Percentiles rank a stretch among this genome's conserved stretches.
Conservation (phyloP, 2,329 filamentous ascomycete species). For the Penicillium polonicum region DNA sequence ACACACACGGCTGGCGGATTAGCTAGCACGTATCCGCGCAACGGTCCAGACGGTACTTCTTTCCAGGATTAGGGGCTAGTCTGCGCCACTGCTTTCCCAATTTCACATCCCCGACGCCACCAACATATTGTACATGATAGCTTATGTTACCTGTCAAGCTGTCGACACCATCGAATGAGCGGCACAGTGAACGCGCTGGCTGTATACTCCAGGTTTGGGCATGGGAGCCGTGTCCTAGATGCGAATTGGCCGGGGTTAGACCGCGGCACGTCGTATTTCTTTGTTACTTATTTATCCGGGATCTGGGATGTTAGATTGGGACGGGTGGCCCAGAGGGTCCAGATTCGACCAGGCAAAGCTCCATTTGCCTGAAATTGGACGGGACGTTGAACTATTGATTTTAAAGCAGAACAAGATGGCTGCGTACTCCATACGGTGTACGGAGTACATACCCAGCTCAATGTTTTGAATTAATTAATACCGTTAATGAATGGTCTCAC, state of each 20-base stretch:
- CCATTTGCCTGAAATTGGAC: slow-evolving; percentile 4
- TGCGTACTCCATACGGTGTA: too few relatives aligned
- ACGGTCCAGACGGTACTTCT: slow-evolving; percentile 17
- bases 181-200: not conserved
- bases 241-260: slow-evolving; percentile 5
- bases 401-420: too few relatives aligned
- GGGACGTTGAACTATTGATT: too few relatives aligned
- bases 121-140: not conserved
- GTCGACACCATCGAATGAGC: not conserved
- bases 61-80: slow-evolving; percentile 8
- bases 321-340: not conserved
- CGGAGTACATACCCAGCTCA: not conserved
- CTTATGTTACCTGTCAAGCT: slow-evolving; percentile 6
- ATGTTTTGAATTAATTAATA: not conserved
- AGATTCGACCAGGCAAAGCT: not conserved
- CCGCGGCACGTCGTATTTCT: slow-evolving; percentile 10
- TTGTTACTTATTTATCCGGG: slow-evolving; percentile 2
- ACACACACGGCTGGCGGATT: slow-evolving; percentile 1
- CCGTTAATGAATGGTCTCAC: not conserved
- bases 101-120: slow-evolving; percentile 17
- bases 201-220: slow-evolving; percentile 8
- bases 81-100: slow-evolving; percentile 9
- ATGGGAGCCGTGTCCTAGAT: not conserved
- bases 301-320: slow-evolving; percentile 10
- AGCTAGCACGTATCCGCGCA: slow-evolving; percentile 13